Conservation (phyloP, 176 grass and related monocot species). For the Saccharum officinarum region DNA sequence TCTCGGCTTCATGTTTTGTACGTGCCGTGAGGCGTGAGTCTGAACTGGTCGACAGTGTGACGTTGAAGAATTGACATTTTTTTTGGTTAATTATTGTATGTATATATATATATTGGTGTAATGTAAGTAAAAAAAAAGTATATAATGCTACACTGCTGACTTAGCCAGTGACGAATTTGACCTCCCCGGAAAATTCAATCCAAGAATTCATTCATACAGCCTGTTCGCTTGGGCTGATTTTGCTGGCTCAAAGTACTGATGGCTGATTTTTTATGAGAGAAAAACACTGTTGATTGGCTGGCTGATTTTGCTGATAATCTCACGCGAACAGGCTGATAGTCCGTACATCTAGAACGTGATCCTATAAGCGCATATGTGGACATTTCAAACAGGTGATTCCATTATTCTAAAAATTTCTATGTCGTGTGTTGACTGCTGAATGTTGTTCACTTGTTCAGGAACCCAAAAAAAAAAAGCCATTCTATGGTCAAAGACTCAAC, state of each 20-base stretch:
- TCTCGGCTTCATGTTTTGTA: not conserved
- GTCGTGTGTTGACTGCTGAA: not conserved
- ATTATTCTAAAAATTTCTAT: not conserved
- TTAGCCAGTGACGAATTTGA: not conserved
- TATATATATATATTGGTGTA: too few species aligned
- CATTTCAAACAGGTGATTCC: not conserved
- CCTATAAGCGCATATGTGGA: not conserved
- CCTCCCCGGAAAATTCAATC: not conserved
- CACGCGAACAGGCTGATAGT: too few species aligned
- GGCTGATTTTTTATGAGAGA: too few species aligned
- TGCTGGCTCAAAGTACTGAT: too few species aligned
- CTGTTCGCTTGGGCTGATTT: too few species aligned
- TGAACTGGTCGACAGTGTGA: not conserved
- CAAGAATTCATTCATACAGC: not conserved
- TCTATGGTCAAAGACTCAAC: too few species aligned
- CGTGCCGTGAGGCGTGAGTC: not conserved
- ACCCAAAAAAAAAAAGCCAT: too few species aligned
- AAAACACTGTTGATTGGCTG: too few species aligned
- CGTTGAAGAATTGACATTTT: too few species aligned
- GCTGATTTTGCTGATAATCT: too few species aligned
- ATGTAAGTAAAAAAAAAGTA: too few species aligned
- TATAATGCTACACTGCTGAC: not conserved
- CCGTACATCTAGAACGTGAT: not conserved
- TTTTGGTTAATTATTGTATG: too few species aligned
- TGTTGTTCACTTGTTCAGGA: not conserved